Evolutionary conservation across 139 green algal species (phyloP).

Genomic region (Eudorina sp.): DNA sequence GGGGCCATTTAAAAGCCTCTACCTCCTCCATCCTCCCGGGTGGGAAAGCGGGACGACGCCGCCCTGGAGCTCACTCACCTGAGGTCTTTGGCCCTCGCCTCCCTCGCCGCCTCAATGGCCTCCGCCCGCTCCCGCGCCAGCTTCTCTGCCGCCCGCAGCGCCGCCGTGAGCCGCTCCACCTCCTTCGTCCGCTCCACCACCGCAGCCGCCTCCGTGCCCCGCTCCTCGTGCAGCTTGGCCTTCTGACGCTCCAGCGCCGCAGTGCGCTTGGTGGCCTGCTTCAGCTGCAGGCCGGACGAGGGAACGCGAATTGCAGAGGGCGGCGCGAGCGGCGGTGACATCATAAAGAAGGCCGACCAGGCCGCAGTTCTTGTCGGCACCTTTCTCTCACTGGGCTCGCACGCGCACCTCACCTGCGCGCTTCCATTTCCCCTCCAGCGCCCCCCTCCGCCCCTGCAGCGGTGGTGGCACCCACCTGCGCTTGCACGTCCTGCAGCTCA

Average conservation of each 20-base stretch:
- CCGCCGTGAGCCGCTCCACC: constrained; percentile 2
- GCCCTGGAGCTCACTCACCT: constrained; percentile 20
- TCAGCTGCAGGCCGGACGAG: constrained; percentile 19
- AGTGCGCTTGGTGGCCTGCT: constrained; percentile 20
- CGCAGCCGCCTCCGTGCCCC: background rate
- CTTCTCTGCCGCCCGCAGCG: constrained; percentile 47
- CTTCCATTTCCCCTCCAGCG: no score
- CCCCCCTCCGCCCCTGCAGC: background rate
- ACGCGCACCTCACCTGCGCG: no score
- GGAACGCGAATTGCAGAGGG: no score
- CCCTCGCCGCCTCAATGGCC: constrained; percentile 19
- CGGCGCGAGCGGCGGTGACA: no score
- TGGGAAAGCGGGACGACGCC: no score
- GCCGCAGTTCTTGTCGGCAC: no score
- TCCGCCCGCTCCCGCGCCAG: constrained; percentile 29
- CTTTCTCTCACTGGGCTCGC: no score
- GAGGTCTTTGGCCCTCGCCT: constrained; percentile 24
- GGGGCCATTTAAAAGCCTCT: no score
- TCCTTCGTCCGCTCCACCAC: constrained; percentile 18
- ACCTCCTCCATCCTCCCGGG: no score
- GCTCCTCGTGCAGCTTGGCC: constrained; percentile 29
- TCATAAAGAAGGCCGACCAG: no score
- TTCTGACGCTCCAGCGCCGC: constrained; percentile 29
- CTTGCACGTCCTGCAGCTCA: constrained; percentile 36
- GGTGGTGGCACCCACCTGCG: constrained; percentile 20